Base-by-base conservation (phyloP, 495 filamentous ascomycete species). In the Polyplosphaeria fusca region DNA sequence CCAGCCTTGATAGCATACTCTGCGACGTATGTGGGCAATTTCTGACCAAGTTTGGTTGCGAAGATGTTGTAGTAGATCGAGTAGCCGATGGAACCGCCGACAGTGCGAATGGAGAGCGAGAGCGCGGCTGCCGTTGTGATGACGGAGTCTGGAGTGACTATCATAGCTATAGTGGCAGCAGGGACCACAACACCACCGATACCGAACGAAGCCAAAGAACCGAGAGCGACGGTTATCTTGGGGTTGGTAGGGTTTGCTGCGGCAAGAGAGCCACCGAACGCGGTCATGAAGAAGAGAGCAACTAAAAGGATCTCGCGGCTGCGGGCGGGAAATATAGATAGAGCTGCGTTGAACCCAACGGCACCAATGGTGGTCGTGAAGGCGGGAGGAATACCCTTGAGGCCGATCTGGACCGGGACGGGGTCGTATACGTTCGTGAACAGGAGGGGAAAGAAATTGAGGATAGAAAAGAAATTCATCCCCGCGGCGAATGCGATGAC, bases 1-100 rank as follows among this genome's bases (percentile, higher is more conserved):
- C 67, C 67, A 14, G 66, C 65, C 14, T 20, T 20, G 24, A 67
- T 27, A 9, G 67, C 67, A 25, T 65, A 64, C 13, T 52, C 35
- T 12, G 37, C 65, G 18, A 67, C 55, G 19, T 64, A 52, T 1
- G 37, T 37, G 0, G 67, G 67, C 1, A 70, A 54, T 12, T 55
- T 62, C 16, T 40, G 26, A 25, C 37, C 58, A 55, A 88, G 82
- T 70, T 86, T 86, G 60, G 77, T 76, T 60, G 80, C 68, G 72
- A 87, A 89, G 61, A 89, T 76, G 65, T 88, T 89, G 77, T 83
- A 89, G 76, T 89, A 89, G 54, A 84, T 79, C 20, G 78, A 79
- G 67, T 88, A 89, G 39, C 86, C 86, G 49, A 89, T 81, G 27
- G 80, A 74, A 30, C 86, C 85, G 28, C 86, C 86, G 28, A 87